Base-by-base conservation (phyloP, 1,139 yeast species). In the Pichia sp. region DNA sequence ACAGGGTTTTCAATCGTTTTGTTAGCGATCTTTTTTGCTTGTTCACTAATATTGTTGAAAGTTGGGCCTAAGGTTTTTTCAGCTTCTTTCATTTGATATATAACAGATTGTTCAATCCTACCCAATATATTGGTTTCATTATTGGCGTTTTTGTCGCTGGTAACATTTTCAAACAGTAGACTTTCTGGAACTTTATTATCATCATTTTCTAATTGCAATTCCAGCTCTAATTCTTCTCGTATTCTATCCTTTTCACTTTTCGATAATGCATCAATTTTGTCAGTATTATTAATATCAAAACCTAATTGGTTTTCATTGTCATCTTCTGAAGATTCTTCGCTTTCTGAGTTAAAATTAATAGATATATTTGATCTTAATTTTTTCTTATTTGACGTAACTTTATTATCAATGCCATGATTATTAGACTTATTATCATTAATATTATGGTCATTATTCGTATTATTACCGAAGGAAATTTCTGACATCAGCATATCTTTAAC, bases 1-100 rank as follows among this genome's bases (percentile, higher is more conserved):
- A 45, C 40, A 33, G 65, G 62, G n/a, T 58, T 49, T 39, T 62
- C 64, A 5, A 62, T 45, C 9, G 64, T 57, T 45, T 54, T 58
- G 39, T 54, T 53, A 2, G 67, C 66, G n/a, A 63, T 39, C 3
- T 48, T 48, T 43, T 54, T 58, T 1, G 67, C 66, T 29, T 43
- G 50, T 42, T 58, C 60, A 4, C 61, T 56, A 5, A 62, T 39
- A 25, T 56, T 58, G 11, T 50, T 50, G 7, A 60, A 32, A 8
- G 46, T 52, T 27, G 60, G 60, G 4, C 29, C 43, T n/a, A 53
- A 26, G 51, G 46, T 32, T 56, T 39, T 40, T 49, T 57, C 49
- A 34, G 43, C 49, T 51, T 60, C 37, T 51, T 49, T 43, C 11
- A 56, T 43, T 37, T 53, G 57, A 10, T 50, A 54, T 27, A 58